Evolutionary conservation across 768 basidiomycete species (phyloP).

Genomic region (Psilocybe subaeruginosa): DNA sequence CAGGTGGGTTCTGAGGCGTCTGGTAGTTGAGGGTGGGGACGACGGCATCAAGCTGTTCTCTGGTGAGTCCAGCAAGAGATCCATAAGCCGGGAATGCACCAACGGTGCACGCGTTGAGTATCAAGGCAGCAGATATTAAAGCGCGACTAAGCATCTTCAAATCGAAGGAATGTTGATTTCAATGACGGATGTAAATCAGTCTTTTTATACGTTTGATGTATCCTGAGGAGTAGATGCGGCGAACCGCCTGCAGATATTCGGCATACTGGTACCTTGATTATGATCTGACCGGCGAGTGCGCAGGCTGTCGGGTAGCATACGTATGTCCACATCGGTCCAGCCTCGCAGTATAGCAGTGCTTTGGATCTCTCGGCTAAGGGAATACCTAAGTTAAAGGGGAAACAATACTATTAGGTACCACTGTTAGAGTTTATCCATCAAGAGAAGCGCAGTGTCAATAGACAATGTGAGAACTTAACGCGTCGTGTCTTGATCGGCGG

Average conservation of each 20-base stretch:
- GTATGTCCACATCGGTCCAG: constrained; percentile 7
- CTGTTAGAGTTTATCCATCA: background rate
- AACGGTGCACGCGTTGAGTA: background rate
- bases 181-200: background rate
- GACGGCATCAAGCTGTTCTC: constrained; percentile 16
- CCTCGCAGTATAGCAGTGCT: background rate
- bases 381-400: background rate
- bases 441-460: background rate
- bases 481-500: background rate
- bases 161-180: background rate
- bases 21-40: constrained; percentile 15
- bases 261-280: constrained; percentile 8
- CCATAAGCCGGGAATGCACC: constrained; percentile 15
- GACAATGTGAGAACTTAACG: background rate
- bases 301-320: constrained; percentile 9
- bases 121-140: constrained; percentile 3
- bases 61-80: constrained; percentile 17
- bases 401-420: background rate
- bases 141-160: constrained; percentile 5
- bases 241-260: background rate
- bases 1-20: constrained; percentile 17
- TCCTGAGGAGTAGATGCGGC: background rate
- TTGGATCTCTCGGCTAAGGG: background rate
- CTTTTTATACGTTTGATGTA: constrained; percentile 10
- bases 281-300: constrained; percentile 9